Conservation (phyloP, 2,329 filamentous ascomycete species). For the Aureobasidium sp. region DNA sequence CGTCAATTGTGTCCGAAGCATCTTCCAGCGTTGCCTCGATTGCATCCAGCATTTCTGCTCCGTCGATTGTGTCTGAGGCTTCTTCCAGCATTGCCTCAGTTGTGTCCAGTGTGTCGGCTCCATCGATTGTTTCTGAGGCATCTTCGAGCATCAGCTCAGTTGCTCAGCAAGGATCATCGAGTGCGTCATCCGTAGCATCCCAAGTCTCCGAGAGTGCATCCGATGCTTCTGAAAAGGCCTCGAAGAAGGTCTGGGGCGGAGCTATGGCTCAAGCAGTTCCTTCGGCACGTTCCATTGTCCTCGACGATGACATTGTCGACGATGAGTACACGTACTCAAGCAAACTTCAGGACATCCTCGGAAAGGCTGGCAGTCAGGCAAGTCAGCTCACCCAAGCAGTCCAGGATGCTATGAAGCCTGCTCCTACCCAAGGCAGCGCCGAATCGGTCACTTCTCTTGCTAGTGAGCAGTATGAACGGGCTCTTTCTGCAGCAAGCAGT, state of each 20-base stretch:
- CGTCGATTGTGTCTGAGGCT: slow-evolving; percentile 13
- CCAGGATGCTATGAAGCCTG: slow-evolving; percentile 44
- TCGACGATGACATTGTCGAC: slow-evolving; percentile 39
- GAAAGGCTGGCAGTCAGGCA: slow-evolving; percentile 44
- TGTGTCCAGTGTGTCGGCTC: slow-evolving; percentile 18
- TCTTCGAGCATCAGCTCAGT: slow-evolving; percentile 9
- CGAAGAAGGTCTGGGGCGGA: slow-evolving; percentile 44
- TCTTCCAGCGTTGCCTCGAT: slow-evolving; percentile 20
- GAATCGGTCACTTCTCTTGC: slow-evolving; percentile 47
- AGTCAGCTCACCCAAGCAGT: slow-evolving; percentile 47
- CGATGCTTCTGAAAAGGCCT: slow-evolving; percentile 17
- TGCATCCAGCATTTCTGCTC: slow-evolving; percentile 19
- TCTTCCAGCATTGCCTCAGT: slow-evolving; percentile 20
- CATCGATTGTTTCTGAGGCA: slow-evolving; percentile 13
- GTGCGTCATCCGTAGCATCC: slow-evolving; percentile 17
- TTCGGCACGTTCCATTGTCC: slow-evolving; percentile 38
- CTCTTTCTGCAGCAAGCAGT: slow-evolving; percentile 48
- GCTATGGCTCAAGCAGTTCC: slow-evolving; percentile 44
- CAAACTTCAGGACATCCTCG: slow-evolving; percentile 43
- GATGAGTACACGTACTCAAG: slow-evolving; percentile 41
- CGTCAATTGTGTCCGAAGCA: slow-evolving; percentile 14
- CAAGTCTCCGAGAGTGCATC: slow-evolving; percentile 25
- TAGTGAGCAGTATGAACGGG: slow-evolving; percentile 48
- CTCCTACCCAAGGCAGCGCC: slow-evolving; percentile 37
- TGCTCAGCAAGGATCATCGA: slow-evolving; percentile 20